Base-by-base conservation (phyloP, 768 basidiomycete species). In the Suillus tomentosus region DNA sequence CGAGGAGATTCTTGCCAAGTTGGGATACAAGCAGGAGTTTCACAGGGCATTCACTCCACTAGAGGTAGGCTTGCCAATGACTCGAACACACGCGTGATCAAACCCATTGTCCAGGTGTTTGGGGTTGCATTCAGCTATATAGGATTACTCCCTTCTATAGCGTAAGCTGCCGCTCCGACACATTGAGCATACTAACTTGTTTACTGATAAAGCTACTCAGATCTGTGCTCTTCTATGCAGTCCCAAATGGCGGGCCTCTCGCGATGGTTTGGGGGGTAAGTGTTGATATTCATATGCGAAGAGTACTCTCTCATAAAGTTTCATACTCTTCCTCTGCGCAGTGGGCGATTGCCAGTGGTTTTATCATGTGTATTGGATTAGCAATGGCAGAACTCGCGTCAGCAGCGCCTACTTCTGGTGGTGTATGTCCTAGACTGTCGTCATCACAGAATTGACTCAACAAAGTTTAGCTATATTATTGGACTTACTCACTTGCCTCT, bases 341-440 rank as follows among this genome's bases (percentile, higher is more conserved):
- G 86, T 91, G 90, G 91, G 76, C 84, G 0, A 81, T 89, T 13
- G 86, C 85, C 2, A 85, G 85, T 64, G 66, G 85, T 55, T 86
- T 90, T 72, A 85, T 91, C 59, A 70, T 88, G 8, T 78, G 82
- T 36, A 82, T 91, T 34, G 89, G 86, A 4, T 73, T 90, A 70
- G 79, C 88, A n/a, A 85, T 92, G 84, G 88, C 85, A 0, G 89
- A 91, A 68, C 78, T 90, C 14, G 89, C 50, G 15, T 51, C 50
- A 31, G 50, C 50, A 10, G 50, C 50, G 9, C 50, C 50, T 31
- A 51, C 50, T 10, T 51, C 50, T 17, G 50, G 50, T 31, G 50
- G 50, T 31, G 50, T 51, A 51, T 51, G 50, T 51, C 17, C 50
- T 31, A 6, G 31, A 31, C 31, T 51, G 2, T 8, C 15, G 15